Conservation (phyloP, 2,329 filamentous ascomycete species). For the Chrysoporthe puriensis region DNA sequence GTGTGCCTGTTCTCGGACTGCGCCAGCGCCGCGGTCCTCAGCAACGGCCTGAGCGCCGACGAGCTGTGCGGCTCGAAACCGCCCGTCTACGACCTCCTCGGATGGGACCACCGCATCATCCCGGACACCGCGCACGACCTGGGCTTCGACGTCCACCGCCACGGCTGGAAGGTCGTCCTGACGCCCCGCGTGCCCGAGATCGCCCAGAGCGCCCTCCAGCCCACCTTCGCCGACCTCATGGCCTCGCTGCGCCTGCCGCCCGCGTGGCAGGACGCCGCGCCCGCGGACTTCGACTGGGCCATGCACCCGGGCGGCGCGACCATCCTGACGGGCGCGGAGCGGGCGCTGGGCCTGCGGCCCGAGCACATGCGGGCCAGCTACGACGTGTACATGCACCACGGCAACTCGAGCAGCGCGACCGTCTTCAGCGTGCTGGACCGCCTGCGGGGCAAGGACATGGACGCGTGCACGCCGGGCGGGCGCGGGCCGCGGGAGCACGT, state of each 20-base stretch:
- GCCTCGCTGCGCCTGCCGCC: slow-evolving; percentile 41
- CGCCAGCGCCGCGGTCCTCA: slow-evolving; percentile 66
- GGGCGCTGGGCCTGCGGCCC: slow-evolving; percentile 57
- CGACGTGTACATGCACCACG: slow-evolving; percentile 68
- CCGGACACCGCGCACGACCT: slow-evolving; percentile 65
- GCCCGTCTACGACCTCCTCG: slow-evolving; percentile 62
- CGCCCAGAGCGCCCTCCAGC: slow-evolving; percentile 53
- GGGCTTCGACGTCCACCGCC: slow-evolving; percentile 66
- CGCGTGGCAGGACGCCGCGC: slow-evolving; percentile 45
- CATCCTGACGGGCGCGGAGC: slow-evolving; percentile 67
- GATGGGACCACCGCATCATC: slow-evolving; percentile 67
- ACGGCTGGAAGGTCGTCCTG: slow-evolving; percentile 70
- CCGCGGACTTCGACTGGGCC: slow-evolving; percentile 72
- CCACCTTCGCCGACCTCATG: slow-evolving; percentile 59
- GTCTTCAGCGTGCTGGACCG: slow-evolving; percentile 70
- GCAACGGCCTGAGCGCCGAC: slow-evolving; percentile 61
- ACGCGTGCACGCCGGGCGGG: slow-evolving; percentile 55
- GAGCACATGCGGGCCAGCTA: slow-evolving; percentile 73
- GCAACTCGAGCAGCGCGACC: slow-evolving; percentile 72
- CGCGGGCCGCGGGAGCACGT: slow-evolving; percentile 58
- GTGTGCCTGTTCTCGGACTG: slow-evolving; percentile 71
- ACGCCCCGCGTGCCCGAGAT: slow-evolving; percentile 64
- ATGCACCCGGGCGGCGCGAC: slow-evolving; percentile 72
- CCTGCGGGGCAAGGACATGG: slow-evolving; percentile 63
- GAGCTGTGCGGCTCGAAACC: slow-evolving; percentile 33